Conservation (phyloP, 306 rosid species). For the Vigna angularis region DNA sequence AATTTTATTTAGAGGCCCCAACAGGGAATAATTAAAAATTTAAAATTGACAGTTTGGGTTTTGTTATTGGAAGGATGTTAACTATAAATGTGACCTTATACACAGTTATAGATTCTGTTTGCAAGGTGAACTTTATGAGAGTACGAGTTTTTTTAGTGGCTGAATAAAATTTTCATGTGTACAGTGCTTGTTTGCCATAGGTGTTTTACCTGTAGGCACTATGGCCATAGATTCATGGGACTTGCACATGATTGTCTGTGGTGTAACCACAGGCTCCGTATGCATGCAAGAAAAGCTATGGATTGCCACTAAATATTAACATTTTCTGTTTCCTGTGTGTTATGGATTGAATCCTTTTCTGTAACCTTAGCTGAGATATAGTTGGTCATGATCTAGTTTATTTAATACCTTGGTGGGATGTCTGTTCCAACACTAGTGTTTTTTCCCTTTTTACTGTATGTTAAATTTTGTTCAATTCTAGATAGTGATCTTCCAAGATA, state of each 20-base stretch:
- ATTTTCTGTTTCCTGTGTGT: too few relatives aligned
- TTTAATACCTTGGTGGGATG: neutral
- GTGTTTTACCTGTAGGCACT: neutral
- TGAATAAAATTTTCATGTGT: neutral
- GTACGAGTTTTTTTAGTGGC: neutral
- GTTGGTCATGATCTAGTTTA: neutral
- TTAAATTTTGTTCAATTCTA: conserved; percentile 20
- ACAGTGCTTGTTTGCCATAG: neutral
- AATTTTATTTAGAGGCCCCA: neutral
- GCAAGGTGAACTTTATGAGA: neutral
- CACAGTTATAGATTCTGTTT: neutral
- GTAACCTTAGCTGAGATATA: neutral
- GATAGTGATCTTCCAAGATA: conserved; percentile 17
- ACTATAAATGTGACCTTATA: neutral
- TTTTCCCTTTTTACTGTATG: neutral
- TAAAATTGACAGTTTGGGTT: neutral
- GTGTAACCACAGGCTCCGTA: neutral
- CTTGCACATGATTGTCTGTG: neutral
- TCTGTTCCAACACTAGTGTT: neutral
- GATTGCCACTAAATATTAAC: neutral
- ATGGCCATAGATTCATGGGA: neutral
- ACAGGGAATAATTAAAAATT: neutral
- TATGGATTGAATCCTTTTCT: neutral
- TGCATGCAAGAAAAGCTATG: neutral
- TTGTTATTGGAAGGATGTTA: conserved; percentile 20